Evolutionary conservation across 139 green algal species (phyloP), one percentile per base, ranked within the genome.

Genomic region (Yamagishiella unicocca): DNA sequence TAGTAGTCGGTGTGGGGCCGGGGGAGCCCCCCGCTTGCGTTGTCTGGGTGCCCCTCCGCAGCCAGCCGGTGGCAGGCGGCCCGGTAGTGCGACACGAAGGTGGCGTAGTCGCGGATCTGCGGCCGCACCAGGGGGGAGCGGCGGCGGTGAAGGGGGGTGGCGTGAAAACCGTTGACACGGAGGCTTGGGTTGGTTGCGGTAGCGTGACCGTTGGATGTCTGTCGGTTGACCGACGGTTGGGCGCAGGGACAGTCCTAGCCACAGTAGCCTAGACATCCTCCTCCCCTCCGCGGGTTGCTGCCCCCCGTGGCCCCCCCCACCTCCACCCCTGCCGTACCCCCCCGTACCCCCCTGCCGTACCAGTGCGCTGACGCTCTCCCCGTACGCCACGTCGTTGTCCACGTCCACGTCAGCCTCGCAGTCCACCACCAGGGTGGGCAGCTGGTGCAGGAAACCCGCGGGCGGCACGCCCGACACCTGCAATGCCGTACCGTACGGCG

Each of bases 341-440:
- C 73, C 45, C 43, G 0, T 27, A 9, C 43, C 19, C 31, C 17
- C 6, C 24, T 25, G 33, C 1, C 81, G 2, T 42, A 87, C 82
- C 84, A 84, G 4, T 37, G 68, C 35, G 40, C 50, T 66, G n/a
- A 89, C 72, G 24, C 21, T 40, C 53, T 61, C 37, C 79, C 79
- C 83, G 76, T 96, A 96, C 43, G 84, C 62, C 17, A 83, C 17
- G 62, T 95, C 93, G 14, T 87, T 82, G 25, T 92, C 92, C 24
- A 90, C 46, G 38, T 98, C 95, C 7, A 88, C 64, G 25, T 93
- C 91, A 0, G 80, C 46, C 50, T 97, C 90, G 79, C 90, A 97
- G 88, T 97, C 94, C 61, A 98, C 77, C 33, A 97, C 84, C 73
- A 98, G 88, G 21, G 91, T 78, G 1, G 96, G 95, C 9, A 96